phyloP scores from a whole-genome alignment of 2,329 filamentous ascomycete species.

The Paradendryphiella salina region DNA sequence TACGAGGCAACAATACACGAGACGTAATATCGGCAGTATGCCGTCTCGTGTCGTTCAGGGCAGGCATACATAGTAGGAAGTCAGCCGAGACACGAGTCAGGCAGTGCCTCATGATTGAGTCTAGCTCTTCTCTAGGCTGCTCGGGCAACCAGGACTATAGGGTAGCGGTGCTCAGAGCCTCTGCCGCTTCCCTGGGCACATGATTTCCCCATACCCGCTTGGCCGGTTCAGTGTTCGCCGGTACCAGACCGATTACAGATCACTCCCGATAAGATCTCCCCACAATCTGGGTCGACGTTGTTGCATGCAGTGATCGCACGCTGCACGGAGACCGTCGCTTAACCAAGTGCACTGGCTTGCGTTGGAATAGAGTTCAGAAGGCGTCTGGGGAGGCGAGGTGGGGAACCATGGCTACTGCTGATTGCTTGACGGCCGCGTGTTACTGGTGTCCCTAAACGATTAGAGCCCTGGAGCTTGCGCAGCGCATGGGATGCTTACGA shows the following conservation, averaged over 20 bases:
- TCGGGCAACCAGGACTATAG: background rate
- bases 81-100: background rate
- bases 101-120: background rate
- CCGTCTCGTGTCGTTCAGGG: background rate
- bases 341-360: background rate
- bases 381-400: slow-evolving; percentile 8
- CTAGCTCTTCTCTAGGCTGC: background rate
- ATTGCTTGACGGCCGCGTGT: slow-evolving; percentile 1
- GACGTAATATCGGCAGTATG: background rate
- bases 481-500: background rate
- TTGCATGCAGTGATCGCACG: slow-evolving; percentile 5
- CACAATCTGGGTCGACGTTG: slow-evolving; percentile 9
- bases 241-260: slow-evolving; percentile 1
- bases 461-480: background rate
- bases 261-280: background rate
- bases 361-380: slow-evolving; percentile 6
- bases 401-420: slow-evolving; percentile 1
- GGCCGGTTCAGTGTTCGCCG: slow-evolving; percentile 7
- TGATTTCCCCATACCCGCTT: slow-evolving; percentile 8
- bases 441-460: background rate
- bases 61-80: background rate
- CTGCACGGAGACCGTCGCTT: background rate
- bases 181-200: slow-evolving; percentile 3
- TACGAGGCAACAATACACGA: slow-evolving; percentile 1
- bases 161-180: background rate